These are phyloP conservation scores for Mortierella sp. DNA, from an alignment of 371 early-diverging fungal genomes.

Conservation along the genomic window DNA sequence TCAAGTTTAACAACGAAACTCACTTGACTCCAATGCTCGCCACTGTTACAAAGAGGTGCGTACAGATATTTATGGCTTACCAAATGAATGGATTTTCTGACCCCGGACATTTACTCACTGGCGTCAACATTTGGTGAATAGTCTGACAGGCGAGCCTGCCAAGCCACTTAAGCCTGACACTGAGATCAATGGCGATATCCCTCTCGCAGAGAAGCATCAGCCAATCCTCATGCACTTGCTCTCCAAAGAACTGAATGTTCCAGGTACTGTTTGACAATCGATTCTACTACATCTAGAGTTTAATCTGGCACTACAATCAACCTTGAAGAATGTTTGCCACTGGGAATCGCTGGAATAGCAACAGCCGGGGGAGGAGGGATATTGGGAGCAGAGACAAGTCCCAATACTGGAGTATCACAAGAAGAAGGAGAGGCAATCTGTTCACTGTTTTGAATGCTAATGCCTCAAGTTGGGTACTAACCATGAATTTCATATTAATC, in stretches of 20 bases:
- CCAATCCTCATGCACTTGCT: conserved; percentile 81
- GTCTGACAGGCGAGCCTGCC: conserved; percentile 53
- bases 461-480: background rate
- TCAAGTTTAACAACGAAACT: conserved; percentile 95
- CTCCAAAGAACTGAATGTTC: conserved; percentile 79
- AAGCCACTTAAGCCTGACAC: conserved; percentile 46
- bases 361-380: background rate
- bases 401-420: too few species aligned
- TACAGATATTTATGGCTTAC: background rate
- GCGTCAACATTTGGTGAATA: background rate
- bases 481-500: background rate
- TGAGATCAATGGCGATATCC: conserved; percentile 48
- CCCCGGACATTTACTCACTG: background rate
- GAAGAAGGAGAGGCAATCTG: too few species aligned
- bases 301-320: background rate
- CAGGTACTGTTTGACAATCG: conserved; percentile 60
- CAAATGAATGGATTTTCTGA: background rate
- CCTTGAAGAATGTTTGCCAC: background rate
- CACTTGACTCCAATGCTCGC: conserved; percentile 93
- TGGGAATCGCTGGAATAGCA: background rate
- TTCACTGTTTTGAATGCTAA: too few species aligned
- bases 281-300: background rate
- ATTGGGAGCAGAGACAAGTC: background rate
- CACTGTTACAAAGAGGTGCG: conserved; percentile 78
- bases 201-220: conserved; percentile 74